A percentile compares a stretch with the other conserved stretches of the same genome.
phyloP scores from a whole-genome alignment of 768 basidiomycete genomes.

The Erythrobasidium yunnanense region DNA sequence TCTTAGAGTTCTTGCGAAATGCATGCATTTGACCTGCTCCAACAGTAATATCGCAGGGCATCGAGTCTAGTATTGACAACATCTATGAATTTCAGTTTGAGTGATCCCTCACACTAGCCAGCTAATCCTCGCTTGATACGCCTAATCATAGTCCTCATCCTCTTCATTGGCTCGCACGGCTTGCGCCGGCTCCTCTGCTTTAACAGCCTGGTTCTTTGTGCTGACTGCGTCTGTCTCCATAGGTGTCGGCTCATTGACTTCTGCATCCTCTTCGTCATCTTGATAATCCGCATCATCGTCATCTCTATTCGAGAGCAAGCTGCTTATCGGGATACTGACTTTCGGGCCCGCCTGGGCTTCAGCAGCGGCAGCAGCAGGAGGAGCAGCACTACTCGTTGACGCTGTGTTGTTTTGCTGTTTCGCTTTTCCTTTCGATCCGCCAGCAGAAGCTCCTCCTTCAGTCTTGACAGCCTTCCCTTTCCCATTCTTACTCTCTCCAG shows the following conservation, averaged over 20 bases:
- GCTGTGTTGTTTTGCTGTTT: no score
- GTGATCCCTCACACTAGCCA: no score
- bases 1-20: no score
- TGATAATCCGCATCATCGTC: slow-evolving; percentile 62
- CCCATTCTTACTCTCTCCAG: no score
- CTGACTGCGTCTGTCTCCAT: neutral
- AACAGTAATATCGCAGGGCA: no score
- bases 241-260: slow-evolving; percentile 1
- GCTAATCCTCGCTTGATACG: neutral
- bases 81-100: no score
- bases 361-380: slow-evolving; percentile 43
- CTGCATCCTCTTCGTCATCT: slow-evolving; percentile 28
- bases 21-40: no score
- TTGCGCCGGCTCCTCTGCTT: neutral
- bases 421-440: no score
- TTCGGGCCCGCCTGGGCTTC: slow-evolving; percentile 38
- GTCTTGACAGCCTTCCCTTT: no score
- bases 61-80: no score
- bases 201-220: neutral
- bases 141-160: slow-evolving; percentile 23
- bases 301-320: slow-evolving; percentile 33
- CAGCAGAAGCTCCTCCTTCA: no score
- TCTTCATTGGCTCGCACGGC: neutral
- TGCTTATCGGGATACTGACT: slow-evolving; percentile 23
- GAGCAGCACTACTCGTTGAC: slow-evolving; percentile 15